A percentile compares a stretch with the other conserved stretches of the same genome.
Evolutionary conservation across 768 basidiomycete species (phyloP).

Genomic region (Suillus alpinus): DNA sequence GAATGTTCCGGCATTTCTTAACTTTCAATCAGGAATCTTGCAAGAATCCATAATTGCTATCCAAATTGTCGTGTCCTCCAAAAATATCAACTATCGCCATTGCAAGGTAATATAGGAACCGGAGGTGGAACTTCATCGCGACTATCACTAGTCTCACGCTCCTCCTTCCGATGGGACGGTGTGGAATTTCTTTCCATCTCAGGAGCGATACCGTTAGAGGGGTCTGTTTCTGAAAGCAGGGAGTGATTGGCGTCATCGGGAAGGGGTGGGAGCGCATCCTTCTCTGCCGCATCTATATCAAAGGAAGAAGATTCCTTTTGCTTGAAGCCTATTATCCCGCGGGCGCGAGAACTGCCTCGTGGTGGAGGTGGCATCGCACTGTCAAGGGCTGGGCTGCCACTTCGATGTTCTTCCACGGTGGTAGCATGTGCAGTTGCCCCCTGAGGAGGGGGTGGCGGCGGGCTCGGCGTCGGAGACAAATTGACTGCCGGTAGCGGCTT

Average conservation of each 20-base stretch:
- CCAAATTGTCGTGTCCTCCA: neutral
- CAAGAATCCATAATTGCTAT: neutral
- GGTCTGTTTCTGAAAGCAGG: neutral
- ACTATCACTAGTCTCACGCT: neutral
- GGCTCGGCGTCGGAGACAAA: slow-evolving; percentile 18
- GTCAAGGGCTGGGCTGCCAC: slow-evolving; percentile 14
- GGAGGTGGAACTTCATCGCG: neutral
- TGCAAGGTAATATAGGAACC: slow-evolving; percentile 1
- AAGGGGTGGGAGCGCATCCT: slow-evolving; percentile 1
- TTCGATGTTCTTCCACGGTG: slow-evolving; percentile 9
- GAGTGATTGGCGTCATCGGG: neutral
- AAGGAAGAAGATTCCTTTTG: slow-evolving; percentile 4
- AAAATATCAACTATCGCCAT: neutral
- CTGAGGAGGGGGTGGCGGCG: slow-evolving; percentile 9
- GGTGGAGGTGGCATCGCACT: slow-evolving; percentile 21
- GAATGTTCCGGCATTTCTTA: neutral
- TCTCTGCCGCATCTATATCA: neutral
- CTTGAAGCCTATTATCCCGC: slow-evolving; percentile 6
- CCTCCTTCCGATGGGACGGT: neutral
- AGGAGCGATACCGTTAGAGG: neutral
- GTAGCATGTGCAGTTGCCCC: slow-evolving; percentile 11
- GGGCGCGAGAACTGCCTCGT: slow-evolving; percentile 18
- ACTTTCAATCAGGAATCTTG: neutral
- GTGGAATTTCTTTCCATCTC: neutral
- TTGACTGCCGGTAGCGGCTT: slow-evolving; percentile 27